These are phyloP conservation scores for Cenchrus americanus DNA, from an alignment of 176 grass and related monocot species.

Conservation along the genomic window DNA sequence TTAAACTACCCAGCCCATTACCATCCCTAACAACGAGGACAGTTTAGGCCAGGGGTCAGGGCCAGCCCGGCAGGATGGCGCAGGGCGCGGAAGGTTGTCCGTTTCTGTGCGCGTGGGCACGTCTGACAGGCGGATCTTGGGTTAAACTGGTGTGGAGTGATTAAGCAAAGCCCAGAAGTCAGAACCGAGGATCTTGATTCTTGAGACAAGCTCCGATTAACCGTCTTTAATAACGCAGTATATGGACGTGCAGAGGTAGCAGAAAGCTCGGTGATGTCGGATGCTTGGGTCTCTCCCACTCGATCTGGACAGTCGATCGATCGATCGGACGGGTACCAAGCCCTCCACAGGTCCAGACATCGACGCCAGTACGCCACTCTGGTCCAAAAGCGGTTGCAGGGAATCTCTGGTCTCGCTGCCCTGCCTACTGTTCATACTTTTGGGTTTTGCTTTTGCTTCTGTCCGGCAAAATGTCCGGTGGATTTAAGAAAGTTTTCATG, in stretches of 20 bases:
- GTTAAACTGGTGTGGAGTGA: slow-evolving; percentile 28
- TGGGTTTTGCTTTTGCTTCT: neutral
- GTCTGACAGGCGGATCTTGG: neutral
- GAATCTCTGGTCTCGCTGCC: neutral
- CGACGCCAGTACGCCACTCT: too few species aligned
- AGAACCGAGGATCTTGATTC: neutral
- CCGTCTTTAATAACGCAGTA: neutral
- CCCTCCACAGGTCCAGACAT: too few species aligned
- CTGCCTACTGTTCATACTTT: neutral
- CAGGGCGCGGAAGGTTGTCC: slow-evolving; percentile 48
- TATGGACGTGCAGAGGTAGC: neutral
- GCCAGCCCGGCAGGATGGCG: neutral
- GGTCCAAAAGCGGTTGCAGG: neutral
- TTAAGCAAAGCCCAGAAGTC: neutral
- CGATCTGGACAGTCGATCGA: neutral
- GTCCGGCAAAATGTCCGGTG: neutral
- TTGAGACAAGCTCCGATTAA: slow-evolving; percentile 1
- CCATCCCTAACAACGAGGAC: neutral
- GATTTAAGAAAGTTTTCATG: slow-evolving; percentile 17
- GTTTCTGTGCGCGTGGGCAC: slow-evolving; percentile 37
- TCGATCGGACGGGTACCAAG: neutral
- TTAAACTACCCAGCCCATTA: too few species aligned
- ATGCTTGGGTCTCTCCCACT: neutral
- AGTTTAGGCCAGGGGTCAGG: neutral
- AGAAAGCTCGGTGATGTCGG: neutral